Evolutionary conservation across 2,329 filamentous ascomycete species (phyloP).

Genomic region (Monilinia fructicola): DNA sequence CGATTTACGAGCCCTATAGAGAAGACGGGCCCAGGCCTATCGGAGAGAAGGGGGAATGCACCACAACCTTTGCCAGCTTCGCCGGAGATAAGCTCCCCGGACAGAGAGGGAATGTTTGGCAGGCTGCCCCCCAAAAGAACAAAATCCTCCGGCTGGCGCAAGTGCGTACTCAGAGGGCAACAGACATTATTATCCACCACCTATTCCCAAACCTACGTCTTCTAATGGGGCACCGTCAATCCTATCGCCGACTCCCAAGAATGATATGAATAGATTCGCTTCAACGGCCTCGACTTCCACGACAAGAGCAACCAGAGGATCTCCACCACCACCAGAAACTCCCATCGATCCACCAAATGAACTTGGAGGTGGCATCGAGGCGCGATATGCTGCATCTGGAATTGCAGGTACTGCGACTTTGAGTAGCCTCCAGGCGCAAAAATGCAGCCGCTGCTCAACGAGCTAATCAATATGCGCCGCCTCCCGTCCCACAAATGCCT

Average conservation of each 20-base stretch:
- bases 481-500: constrained; percentile 44
- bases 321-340: constrained; percentile 91
- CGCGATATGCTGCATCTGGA: constrained; percentile 85
- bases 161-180: constrained; percentile 33
- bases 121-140: constrained; percentile 44
- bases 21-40: constrained; percentile 63
- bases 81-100: constrained; percentile 70
- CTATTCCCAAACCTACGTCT: constrained; percentile 41
- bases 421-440: constrained; percentile 66
- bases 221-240: constrained; percentile 33
- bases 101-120: constrained; percentile 79
- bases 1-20: constrained; percentile 48
- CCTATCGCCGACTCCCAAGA: constrained; percentile 37
- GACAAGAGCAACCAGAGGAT: constrained; percentile 86
- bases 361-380: constrained; percentile 81
- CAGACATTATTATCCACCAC: constrained; percentile 57
- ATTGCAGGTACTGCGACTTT: constrained; percentile 84
- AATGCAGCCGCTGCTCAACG: constrained; percentile 81
- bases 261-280: constrained; percentile 59
- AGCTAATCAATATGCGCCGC: constrained; percentile 70
- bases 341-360: constrained; percentile 72
- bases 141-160: constrained; percentile 27
- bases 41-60: constrained; percentile 77
- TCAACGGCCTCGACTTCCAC: constrained; percentile 94
- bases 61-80: constrained; percentile 84